A percentile compares a stretch with the other conserved stretches of the same genome.
phyloP scores from a whole-genome alignment of 768 basidiomycete species.

The Russula sp. region DNA sequence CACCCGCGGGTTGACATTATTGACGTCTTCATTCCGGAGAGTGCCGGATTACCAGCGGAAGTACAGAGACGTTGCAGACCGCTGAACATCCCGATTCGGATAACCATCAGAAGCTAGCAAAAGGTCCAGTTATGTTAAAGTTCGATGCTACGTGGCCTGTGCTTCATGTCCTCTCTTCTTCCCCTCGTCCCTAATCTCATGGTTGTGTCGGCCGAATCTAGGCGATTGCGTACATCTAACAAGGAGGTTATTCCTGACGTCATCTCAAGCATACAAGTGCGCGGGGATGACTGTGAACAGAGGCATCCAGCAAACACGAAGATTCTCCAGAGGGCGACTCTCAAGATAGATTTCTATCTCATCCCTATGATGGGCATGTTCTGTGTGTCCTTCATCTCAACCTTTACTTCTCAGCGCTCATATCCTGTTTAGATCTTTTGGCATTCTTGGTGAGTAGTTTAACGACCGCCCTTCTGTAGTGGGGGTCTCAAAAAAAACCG shows the following conservation, averaged over 20 bases:
- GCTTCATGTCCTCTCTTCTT: no score
- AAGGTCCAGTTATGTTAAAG: neutral
- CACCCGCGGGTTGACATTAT: no score
- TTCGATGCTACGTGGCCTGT: neutral
- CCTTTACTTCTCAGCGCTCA: neutral
- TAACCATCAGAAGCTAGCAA: neutral
- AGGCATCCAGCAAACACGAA: neutral
- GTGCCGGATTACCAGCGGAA: no score
- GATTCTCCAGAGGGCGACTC: slow-evolving; percentile 12
- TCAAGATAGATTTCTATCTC: slow-evolving; percentile 24
- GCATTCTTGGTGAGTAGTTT: slow-evolving; percentile 25
- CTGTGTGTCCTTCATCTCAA: slow-evolving; percentile 8
- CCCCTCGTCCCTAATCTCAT: neutral
- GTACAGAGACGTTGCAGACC: no score
- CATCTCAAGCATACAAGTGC: neutral
- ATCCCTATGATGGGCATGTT: slow-evolving; percentile 27
- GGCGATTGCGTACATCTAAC: neutral
- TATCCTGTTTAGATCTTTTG: slow-evolving; percentile 20
- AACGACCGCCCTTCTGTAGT: no score
- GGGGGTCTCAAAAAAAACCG: no score
- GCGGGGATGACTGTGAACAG: neutral
- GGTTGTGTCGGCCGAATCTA: neutral
- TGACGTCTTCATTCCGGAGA: no score
- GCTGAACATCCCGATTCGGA: neutral
- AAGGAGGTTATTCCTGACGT: slow-evolving; percentile 6